Conservation (phyloP, 2,329 filamentous ascomycete genomes). For the Thelonectria olida region DNA sequence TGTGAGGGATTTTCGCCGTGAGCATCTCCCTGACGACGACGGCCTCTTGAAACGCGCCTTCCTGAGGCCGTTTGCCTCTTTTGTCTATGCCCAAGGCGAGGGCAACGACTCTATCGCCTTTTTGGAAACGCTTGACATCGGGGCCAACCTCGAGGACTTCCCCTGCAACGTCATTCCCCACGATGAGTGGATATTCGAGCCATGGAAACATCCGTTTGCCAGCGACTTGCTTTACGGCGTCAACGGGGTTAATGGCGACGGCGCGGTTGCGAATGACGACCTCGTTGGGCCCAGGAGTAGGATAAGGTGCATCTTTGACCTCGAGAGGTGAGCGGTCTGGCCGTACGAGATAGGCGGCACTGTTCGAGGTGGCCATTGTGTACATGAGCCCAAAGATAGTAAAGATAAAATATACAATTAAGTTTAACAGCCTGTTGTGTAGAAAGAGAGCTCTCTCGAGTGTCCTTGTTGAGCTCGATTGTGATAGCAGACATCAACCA, state of each 20-base stretch:
- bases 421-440: constrained; percentile 1
- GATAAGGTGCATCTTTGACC: background rate
- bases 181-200: constrained; percentile 19
- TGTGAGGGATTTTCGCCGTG: constrained; percentile 9
- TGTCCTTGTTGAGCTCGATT: background rate
- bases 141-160: constrained; percentile 33
- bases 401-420: constrained; percentile 4
- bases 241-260: constrained; percentile 40
- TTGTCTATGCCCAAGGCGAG: constrained; percentile 10
- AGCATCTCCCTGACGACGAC: constrained; percentile 6
- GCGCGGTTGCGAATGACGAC: constrained; percentile 30
- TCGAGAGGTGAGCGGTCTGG: background rate
- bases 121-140: constrained; percentile 31
- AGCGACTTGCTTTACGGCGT: constrained; percentile 38
- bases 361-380: background rate
- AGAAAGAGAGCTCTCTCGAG: constrained; percentile 10
- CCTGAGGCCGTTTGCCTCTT: background rate
- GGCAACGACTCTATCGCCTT: constrained; percentile 37
- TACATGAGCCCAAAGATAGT: background rate
- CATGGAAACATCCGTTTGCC: constrained; percentile 30
- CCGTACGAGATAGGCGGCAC: background rate
- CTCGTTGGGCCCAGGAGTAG: constrained; percentile 15
- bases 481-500: background rate
- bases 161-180: constrained; percentile 35
- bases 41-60: constrained; percentile 14